These are phyloP conservation scores for Fusarium dimerum DNA, from an alignment of 2,329 filamentous ascomycete species.

Conservation along the genomic window DNA sequence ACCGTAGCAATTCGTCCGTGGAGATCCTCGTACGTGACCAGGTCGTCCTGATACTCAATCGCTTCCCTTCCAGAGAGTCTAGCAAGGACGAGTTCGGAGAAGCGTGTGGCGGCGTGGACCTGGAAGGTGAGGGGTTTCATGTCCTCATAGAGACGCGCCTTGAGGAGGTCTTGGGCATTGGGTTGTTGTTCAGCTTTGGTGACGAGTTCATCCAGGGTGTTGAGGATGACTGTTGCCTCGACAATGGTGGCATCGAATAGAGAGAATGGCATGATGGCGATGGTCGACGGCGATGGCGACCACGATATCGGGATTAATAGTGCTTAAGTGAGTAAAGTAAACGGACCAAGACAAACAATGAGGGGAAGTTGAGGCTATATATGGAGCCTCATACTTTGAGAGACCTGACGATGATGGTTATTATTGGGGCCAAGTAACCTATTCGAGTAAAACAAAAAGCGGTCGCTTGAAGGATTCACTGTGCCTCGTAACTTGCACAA, in stretches of 20 bases:
- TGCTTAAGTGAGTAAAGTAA: no score
- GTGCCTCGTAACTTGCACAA: no score
- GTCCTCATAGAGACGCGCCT: conserved; percentile 35
- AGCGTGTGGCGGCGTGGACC: conserved; percentile 31
- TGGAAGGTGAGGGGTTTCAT: conserved; percentile 42
- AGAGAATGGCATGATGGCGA: conserved; percentile 24
- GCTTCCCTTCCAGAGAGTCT: conserved; percentile 31
- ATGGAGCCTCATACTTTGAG: no score
- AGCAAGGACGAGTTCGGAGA: conserved; percentile 28
- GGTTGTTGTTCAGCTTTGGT: conserved; percentile 32
- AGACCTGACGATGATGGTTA: no score
- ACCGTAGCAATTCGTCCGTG: conserved; percentile 32
- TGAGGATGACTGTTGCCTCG: conserved; percentile 26
- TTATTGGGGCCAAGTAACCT: no score
- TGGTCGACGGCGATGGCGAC: no score
- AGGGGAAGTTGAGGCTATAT: no score
- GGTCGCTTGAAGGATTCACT: no score
- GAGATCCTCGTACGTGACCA: conserved; percentile 32
- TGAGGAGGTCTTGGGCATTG: conserved; percentile 29
- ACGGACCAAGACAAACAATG: no score
- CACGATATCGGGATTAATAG: no score
- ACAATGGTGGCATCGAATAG: conserved; percentile 37
- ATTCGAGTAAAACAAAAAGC: no score
- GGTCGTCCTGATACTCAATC: conserved; percentile 25
- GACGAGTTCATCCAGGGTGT: conserved; percentile 31